These are phyloP conservation scores for Castanopsis chinensis DNA, from an alignment of 306 rosid species.

Conservation along the genomic window DNA sequence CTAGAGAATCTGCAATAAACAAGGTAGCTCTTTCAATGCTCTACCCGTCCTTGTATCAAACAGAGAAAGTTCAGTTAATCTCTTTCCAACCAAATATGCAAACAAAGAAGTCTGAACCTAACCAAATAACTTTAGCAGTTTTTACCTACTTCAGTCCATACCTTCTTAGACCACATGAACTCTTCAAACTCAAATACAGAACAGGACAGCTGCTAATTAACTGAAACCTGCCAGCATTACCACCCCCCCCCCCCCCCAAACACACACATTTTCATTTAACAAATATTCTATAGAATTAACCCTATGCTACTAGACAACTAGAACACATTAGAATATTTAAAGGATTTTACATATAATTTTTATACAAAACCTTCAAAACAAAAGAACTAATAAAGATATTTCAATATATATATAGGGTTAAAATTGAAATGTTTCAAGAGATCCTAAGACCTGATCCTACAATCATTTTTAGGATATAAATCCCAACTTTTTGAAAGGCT, in stretches of 20 bases:
- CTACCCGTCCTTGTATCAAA: not conserved
- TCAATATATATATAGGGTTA: not conserved
- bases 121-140: not conserved
- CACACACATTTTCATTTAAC: too few relatives aligned
- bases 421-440: not conserved
- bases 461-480: not conserved
- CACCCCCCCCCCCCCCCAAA: too few relatives aligned
- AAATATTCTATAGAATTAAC: not conserved
- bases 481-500: not conserved
- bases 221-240: not conserved
- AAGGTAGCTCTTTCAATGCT: not conserved
- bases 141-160: not conserved
- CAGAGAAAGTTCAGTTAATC: not conserved
- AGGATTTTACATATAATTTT: not conserved
- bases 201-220: not conserved
- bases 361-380: not conserved
- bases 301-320: not conserved
- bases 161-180: not conserved
- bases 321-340: not conserved
- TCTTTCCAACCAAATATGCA: not conserved
- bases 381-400: not conserved
- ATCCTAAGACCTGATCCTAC: conserved; percentile 5
- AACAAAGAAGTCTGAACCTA: not conserved
- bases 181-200: not conserved
- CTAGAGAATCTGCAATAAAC: not conserved